These are phyloP conservation scores for Arachis monticola DNA, from an alignment of 331 rosid genomes.

Conservation along the genomic window DNA sequence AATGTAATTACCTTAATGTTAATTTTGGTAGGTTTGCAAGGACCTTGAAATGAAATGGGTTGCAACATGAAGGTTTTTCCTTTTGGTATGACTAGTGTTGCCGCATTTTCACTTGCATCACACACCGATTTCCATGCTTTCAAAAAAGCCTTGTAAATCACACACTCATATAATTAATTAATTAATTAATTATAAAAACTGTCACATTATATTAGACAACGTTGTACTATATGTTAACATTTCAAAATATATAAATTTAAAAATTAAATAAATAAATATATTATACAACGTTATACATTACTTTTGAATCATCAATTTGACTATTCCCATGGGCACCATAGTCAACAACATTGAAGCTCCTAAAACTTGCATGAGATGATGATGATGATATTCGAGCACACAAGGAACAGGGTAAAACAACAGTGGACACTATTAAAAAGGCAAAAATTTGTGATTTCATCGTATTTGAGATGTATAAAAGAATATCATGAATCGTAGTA, in stretches of 20 bases:
- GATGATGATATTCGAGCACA: too few species aligned
- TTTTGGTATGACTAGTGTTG: conserved; percentile 46
- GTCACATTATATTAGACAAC: neutral
- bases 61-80: conserved; percentile 49
- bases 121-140: conserved; percentile 60
- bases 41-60: conserved; percentile 51
- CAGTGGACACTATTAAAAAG: too few species aligned
- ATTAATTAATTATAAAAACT: neutral
- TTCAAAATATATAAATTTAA: neutral
- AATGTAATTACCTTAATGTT: conserved; percentile 39
- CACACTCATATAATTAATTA: neutral
- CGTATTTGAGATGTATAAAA: too few species aligned
- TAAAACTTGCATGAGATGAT: too few species aligned
- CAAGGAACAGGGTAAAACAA: too few species aligned
- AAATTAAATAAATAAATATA: too few species aligned
- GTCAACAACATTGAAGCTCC: conserved; percentile 40
- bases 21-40: conserved; percentile 48
- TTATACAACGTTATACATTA: neutral
- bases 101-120: conserved; percentile 24
- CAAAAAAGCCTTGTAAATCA: conserved; percentile 50
- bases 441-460: too few species aligned
- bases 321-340: conserved; percentile 63
- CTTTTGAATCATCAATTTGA: conserved; percentile 52
- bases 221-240: neutral
- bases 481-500: too few species aligned